phyloP scores from a whole-genome alignment of 2,329 filamentous ascomycete genomes.

The Zasmidium citrigriseum region DNA sequence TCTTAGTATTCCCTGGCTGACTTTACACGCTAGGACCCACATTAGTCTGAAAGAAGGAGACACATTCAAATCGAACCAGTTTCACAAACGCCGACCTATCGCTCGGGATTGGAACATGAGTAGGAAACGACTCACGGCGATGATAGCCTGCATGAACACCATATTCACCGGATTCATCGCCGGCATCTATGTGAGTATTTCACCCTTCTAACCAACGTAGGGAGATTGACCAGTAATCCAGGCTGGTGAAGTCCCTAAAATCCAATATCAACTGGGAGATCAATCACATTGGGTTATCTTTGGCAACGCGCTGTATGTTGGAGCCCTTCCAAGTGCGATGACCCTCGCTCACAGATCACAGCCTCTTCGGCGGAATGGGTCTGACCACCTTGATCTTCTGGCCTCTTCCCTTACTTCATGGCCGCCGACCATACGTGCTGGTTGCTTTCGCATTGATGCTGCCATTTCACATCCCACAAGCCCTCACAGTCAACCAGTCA shows the following conservation, averaged over 20 bases:
- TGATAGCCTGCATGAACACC: constrained; percentile 71
- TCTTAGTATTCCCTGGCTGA: background rate
- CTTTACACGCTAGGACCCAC: constrained; percentile 28
- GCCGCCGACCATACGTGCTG: constrained; percentile 75
- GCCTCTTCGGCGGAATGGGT: constrained; percentile 69
- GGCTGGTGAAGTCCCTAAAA: constrained; percentile 74
- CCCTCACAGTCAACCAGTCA: constrained; percentile 61
- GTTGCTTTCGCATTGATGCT: constrained; percentile 67
- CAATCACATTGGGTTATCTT: constrained; percentile 67
- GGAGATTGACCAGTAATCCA: constrained; percentile 25
- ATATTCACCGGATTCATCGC: constrained; percentile 69
- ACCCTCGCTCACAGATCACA: constrained; percentile 5
- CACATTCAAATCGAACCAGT: constrained; percentile 42
- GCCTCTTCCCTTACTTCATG: constrained; percentile 74
- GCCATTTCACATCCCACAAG: constrained; percentile 75
- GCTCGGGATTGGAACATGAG: constrained; percentile 69
- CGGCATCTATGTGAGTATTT: constrained; percentile 63
- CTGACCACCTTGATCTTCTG: constrained; percentile 70
- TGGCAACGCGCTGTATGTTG: constrained; percentile 64
- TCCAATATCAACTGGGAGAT: constrained; percentile 75
- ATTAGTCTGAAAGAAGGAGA: constrained; percentile 38
- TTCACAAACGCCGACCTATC: constrained; percentile 63
- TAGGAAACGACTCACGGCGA: constrained; percentile 69
- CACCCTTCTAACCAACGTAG: background rate
- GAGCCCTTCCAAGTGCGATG: background rate